Base-by-base conservation (phyloP, 176 grass and related monocot species). In the Oryza coarctata region DNA sequence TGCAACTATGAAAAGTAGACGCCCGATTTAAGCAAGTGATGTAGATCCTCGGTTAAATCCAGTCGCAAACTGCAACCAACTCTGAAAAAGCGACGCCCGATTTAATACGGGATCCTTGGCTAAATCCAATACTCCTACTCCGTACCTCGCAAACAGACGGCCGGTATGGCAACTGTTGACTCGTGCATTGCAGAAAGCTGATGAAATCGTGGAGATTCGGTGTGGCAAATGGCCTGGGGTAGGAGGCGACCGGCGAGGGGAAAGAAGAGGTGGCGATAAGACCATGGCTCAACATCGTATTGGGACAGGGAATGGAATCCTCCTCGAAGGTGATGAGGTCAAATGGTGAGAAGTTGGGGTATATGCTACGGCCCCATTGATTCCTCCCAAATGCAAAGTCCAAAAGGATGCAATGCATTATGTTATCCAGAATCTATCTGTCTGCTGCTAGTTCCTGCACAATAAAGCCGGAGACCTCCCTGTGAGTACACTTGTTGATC, bases 311-410 rank as follows among this genome's bases (percentile, higher is more conserved):
- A 82, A 86, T 86, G 58, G 78, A 45, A 85, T 89, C 87, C 28
- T 83, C 70, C 41, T 74, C 31, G 39, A n/a, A 34, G 40, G 41
- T 35, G 76, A 20, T 65, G 72, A 82, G 66, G 87, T 89, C 87
- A 86, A 82, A 73, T 43, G 22, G 22, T 20, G 40, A 4, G 4
- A 50, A 8, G 9, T 45, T 18, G 50, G 31, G 64, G 28, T 67
- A 86, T 82, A 89, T 78, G 88, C 88, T 50, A 27, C 10, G 38
- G 13, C 26, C 65, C 82, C 65, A 52, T 38, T 23, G 47, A 67
- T 80, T 80, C 82, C 80, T 69, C 71, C 30, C 77, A 18, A 39
- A 30, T 71, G 78, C 57, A 41, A 82, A 82, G 87, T 89, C 87
- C 86, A 38, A 44, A 34, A 13, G 78, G 61, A 69, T 63, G 88